These are phyloP conservation scores for Venturia oleaginea DNA, from an alignment of 2,329 filamentous ascomycete genomes.

Conservation along the genomic window DNA sequence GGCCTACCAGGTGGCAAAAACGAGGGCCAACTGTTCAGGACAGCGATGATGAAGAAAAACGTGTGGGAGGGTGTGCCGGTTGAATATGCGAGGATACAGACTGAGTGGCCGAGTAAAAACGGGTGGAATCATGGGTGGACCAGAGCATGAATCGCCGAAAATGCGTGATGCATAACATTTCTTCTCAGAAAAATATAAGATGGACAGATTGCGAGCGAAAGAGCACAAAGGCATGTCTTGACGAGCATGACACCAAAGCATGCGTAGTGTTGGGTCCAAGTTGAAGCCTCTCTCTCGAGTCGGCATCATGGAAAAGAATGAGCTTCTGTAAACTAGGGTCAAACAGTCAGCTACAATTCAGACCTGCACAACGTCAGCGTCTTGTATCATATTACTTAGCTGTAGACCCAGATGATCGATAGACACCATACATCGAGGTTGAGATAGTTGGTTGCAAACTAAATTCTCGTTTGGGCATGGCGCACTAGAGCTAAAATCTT, in stretches of 20 bases:
- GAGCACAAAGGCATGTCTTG: not conserved
- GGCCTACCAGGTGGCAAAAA: constrained; percentile 39
- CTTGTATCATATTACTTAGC: not conserved
- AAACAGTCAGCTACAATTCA: not conserved
- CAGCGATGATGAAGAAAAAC: constrained; percentile 85
- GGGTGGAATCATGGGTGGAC: constrained; percentile 96
- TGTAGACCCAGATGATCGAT: not conserved
- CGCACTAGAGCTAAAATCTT: not conserved
- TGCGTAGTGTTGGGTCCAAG: too few species aligned
- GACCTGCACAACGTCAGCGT: not conserved
- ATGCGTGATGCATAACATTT: not conserved
- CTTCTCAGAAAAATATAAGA: not conserved
- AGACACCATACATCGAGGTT: not conserved
- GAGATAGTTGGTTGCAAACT: not conserved
- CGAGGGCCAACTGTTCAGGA: constrained; percentile 69
- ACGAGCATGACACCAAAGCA: not conserved
- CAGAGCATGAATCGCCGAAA: constrained; percentile 28
- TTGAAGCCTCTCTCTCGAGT: too few species aligned
- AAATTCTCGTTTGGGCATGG: not conserved
- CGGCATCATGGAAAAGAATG: not conserved
- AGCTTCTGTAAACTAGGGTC: not conserved
- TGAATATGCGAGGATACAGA: constrained; percentile 80
- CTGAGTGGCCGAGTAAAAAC: constrained; percentile 66
- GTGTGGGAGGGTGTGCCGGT: constrained; percentile 65
- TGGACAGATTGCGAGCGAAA: not conserved